Evolutionary conservation across 495 filamentous ascomycete species (phyloP).

Genomic region (Penicillium cosmopolitanum): DNA sequence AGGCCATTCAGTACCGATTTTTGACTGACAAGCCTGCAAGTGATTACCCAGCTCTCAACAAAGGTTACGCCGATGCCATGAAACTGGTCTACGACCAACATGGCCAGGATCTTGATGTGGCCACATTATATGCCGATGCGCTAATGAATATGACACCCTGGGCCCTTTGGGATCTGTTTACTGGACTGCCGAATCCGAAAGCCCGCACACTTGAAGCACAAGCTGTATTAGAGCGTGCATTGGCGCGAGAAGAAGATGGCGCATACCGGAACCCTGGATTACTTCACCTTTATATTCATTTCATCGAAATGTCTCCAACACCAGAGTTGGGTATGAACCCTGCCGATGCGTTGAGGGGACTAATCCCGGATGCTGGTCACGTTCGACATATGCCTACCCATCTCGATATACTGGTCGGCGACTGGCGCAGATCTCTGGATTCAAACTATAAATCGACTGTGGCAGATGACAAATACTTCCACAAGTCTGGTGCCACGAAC

Average conservation of each 20-base stretch:
- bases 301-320: conserved; percentile 67
- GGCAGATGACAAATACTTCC: conserved; percentile 60
- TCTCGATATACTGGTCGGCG: conserved; percentile 64
- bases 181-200: conserved; percentile 53
- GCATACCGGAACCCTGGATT: conserved; percentile 57
- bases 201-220: conserved; percentile 58
- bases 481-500: conserved; percentile 48
- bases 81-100: conserved; percentile 50
- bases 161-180: conserved; percentile 60
- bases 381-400: conserved; percentile 71
- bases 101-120: conserved; percentile 57
- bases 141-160: conserved; percentile 69
- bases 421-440: conserved; percentile 59
- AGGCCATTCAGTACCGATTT: conserved; percentile 57
- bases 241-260: conserved; percentile 42
- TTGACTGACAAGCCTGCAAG: conserved; percentile 36
- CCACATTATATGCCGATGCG: conserved; percentile 62
- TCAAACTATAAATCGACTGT: conserved; percentile 58
- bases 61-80: conserved; percentile 62
- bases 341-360: conserved; percentile 59
- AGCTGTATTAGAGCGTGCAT: conserved; percentile 51
- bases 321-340: conserved; percentile 58
- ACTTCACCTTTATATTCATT: conserved; percentile 68
- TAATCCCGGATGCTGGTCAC: conserved; percentile 66
- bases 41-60: conserved; percentile 51